A percentile compares a stretch with the other conserved stretches of the same genome.
Evolutionary conservation across 805 yeast genomes (phyloP).

Genomic region (Nakazawaea anatomiae): DNA sequence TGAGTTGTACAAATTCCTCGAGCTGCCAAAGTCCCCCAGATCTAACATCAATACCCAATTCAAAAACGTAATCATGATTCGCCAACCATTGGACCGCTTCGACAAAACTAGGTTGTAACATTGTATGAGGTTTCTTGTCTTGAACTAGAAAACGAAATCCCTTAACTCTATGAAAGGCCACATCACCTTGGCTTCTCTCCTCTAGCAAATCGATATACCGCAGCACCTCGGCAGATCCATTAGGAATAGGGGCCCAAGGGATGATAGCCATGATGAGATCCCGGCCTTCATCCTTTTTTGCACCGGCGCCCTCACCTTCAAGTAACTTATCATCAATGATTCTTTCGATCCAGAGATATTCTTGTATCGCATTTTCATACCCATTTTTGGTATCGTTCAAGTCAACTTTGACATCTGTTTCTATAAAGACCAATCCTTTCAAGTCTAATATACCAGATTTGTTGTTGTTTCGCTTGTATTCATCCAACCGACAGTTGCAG

Average conservation of each 20-base stretch:
- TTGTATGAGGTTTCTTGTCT: constrained; percentile 32
- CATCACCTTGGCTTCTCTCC: constrained; percentile 4
- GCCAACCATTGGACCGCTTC: constrained; percentile 29
- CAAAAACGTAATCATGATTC: constrained; percentile 26
- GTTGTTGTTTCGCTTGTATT: constrained; percentile 17
- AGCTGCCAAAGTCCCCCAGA: constrained; percentile 34
- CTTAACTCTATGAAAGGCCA: constrained; percentile 19
- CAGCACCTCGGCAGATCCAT: constrained; percentile 21
- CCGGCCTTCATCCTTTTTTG: background rate
- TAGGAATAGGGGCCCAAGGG: constrained; percentile 41
- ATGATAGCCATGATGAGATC: constrained; percentile 24
- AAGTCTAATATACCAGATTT: constrained; percentile 11
- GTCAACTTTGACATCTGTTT: constrained; percentile 25
- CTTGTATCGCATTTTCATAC: constrained; percentile 21
- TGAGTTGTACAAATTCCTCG: constrained; percentile 27
- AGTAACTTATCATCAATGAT: constrained; percentile 1
- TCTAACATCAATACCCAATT: constrained; percentile 35
- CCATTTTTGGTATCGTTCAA: constrained; percentile 14
- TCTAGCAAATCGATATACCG: constrained; percentile 14
- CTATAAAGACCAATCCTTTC: constrained; percentile 28
- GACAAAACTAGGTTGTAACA: constrained; percentile 22
- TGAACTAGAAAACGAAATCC: constrained; percentile 39
- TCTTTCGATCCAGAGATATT: constrained; percentile 18
- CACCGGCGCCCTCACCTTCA: constrained; percentile 12
- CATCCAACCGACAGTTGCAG: constrained; percentile 20